A percentile compares a stretch with the other conserved stretches of the same genome.
phyloP scores from a whole-genome alignment of 2,329 filamentous ascomycete species.

The Scleromitrula shiraiana region DNA sequence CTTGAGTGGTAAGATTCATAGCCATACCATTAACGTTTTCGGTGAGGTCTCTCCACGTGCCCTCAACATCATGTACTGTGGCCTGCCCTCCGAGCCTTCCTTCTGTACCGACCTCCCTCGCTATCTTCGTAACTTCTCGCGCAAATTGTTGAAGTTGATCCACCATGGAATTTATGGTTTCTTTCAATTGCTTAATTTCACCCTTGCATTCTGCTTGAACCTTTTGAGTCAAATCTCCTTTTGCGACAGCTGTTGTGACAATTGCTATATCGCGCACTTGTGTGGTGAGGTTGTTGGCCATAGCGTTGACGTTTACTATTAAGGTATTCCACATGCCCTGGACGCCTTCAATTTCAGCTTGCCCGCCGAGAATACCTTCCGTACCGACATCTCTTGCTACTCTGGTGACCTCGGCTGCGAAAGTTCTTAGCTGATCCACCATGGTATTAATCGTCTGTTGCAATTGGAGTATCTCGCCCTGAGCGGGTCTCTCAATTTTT shows the following conservation, averaged over 20 bases:
- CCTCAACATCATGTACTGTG: slow-evolving; percentile 90
- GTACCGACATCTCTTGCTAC: slow-evolving; percentile 79
- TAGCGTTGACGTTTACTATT: slow-evolving; percentile 79
- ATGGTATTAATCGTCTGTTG: slow-evolving; percentile 86
- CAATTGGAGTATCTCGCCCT: slow-evolving; percentile 73
- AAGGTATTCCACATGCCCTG: slow-evolving; percentile 86
- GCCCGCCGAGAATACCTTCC: slow-evolving; percentile 73
- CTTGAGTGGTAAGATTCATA: slow-evolving; percentile 94
- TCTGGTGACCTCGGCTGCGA: slow-evolving; percentile 75
- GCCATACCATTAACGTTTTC: slow-evolving; percentile 98
- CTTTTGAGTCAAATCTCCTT: slow-evolving; percentile 91
- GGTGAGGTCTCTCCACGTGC: slow-evolving; percentile 93
- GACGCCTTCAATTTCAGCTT: slow-evolving; percentile 75
- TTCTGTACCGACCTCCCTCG: slow-evolving; percentile 92
- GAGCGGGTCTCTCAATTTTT: slow-evolving; percentile 74
- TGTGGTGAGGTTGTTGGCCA: slow-evolving; percentile 80
- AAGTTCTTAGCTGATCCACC: slow-evolving; percentile 78
- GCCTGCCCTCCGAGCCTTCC: slow-evolving; percentile 90
- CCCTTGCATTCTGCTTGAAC: slow-evolving; percentile 88
- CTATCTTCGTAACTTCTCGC: slow-evolving; percentile 92
- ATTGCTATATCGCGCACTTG: slow-evolving; percentile 93
- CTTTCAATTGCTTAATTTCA: slow-evolving; percentile 91
- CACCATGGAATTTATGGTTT: slow-evolving; percentile 99
- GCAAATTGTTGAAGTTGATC: slow-evolving; percentile 96
- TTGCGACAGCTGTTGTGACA: slow-evolving; percentile 63